Conservation (phyloP, 2,329 filamentous ascomycete species). For the Thelonectria discophora region DNA sequence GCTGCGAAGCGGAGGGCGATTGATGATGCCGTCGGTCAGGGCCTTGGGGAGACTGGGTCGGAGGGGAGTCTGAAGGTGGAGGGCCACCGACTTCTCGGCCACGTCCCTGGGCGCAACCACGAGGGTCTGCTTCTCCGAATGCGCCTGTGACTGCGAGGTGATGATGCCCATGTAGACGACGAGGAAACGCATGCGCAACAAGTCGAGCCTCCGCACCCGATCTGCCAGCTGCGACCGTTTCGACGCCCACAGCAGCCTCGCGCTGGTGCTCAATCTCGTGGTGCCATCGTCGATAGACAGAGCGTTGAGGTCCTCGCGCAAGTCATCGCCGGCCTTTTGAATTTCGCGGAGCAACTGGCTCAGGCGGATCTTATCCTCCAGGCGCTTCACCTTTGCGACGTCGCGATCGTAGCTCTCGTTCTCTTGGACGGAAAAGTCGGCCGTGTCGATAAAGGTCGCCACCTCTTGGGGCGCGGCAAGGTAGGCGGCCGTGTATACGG, state of each 20-base stretch:
- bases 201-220: constrained; percentile 65
- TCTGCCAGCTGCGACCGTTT: constrained; percentile 65
- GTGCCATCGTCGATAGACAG: constrained; percentile 59
- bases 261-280: constrained; percentile 54
- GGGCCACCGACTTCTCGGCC: constrained; percentile 46
- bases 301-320: constrained; percentile 67
- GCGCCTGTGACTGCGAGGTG: constrained; percentile 40
- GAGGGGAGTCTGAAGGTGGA: constrained; percentile 40
- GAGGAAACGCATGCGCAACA: constrained; percentile 71
- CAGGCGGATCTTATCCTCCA: constrained; percentile 71
- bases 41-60: constrained; percentile 51
- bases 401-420: constrained; percentile 72
- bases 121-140: constrained; percentile 47
- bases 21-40: constrained; percentile 55
- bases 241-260: constrained; percentile 67
- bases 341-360: constrained; percentile 68
- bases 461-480: constrained; percentile 66
- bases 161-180: constrained; percentile 71
- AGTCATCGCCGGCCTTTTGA: constrained; percentile 66
- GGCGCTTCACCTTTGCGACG: constrained; percentile 63
- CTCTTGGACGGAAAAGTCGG: constrained; percentile 70
- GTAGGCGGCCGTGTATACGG: constrained; percentile 65
- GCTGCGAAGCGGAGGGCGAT: constrained; percentile 60
- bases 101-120: constrained; percentile 43
- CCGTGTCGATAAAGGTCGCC: constrained; percentile 64